Conservation (phyloP, 306 rosid genomes). For the Quercus dentata region DNA sequence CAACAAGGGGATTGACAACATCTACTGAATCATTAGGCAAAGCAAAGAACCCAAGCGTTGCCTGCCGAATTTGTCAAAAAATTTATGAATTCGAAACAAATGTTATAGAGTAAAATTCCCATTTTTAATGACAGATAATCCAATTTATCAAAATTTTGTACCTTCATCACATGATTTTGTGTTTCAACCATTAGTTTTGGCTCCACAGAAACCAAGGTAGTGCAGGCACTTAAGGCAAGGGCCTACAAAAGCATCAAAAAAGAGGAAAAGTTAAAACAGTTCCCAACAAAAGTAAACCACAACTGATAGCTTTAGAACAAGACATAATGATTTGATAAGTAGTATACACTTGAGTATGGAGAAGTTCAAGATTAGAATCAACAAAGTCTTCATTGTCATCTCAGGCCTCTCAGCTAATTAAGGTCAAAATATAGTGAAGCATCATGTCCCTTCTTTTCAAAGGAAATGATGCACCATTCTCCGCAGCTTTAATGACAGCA, state of each 20-base stretch:
- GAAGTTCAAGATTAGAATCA: conserved; percentile 59
- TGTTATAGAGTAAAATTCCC: background rate
- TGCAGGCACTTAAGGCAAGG: conserved; percentile 93
- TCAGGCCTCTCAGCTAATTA: conserved; percentile 89
- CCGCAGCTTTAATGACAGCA: conserved; percentile 94
- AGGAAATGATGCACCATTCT: conserved; percentile 87
- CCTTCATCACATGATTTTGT: conserved; percentile 89
- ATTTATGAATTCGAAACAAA: conserved; percentile 13
- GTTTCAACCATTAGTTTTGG: conserved; percentile 94
- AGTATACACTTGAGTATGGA: conserved; percentile 63
- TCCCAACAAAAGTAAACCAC: conserved; percentile 18
- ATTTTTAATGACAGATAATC: background rate
- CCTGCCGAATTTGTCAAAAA: conserved; percentile 60
- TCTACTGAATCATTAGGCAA: conserved; percentile 91
- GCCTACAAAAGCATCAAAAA: conserved; percentile 48
- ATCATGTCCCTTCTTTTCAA: conserved; percentile 83
- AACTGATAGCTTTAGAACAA: conserved; percentile 6
- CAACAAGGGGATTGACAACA: conserved; percentile 69
- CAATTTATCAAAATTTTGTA: conserved; percentile 11
- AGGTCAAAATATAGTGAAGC: conserved; percentile 82
- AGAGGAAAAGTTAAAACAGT: conserved; percentile 5
- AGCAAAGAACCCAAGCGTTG: conserved; percentile 93
- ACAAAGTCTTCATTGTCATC: conserved; percentile 77
- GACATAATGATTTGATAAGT: conserved; percentile 10
- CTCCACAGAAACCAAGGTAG: conserved; percentile 93